Conservation (phyloP, 2,329 filamentous ascomycete species). For the Colletotrichum filicis region DNA sequence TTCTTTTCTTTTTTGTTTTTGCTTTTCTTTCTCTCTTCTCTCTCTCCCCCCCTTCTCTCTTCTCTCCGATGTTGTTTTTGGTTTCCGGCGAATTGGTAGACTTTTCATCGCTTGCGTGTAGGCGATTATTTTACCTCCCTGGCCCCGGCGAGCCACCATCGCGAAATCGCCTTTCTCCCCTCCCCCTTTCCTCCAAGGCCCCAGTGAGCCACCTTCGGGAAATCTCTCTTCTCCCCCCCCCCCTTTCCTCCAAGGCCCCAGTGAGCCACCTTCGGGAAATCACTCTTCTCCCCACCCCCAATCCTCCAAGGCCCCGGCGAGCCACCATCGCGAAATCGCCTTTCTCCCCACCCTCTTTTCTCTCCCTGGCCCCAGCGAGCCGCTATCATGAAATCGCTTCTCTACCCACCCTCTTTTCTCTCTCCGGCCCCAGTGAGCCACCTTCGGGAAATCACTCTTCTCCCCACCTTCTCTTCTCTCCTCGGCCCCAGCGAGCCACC, state of each 20-base stretch:
- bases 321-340: neutral
- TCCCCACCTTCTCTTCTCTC: neutral
- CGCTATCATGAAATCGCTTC: neutral
- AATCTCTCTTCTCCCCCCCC: neutral
- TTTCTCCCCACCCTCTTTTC: neutral
- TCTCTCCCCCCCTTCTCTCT: neutral
- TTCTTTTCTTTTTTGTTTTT: neutral
- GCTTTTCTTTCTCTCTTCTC: neutral
- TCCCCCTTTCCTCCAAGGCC: neutral
- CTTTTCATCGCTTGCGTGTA: neutral
- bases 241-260: neutral
- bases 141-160: neutral
- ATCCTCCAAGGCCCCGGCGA: constrained; percentile 4
- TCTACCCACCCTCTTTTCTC: neutral
- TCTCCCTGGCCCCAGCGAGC: neutral
- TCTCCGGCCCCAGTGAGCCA: neutral
- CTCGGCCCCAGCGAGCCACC: neutral
- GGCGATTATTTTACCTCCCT: neutral
- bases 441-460: neutral
- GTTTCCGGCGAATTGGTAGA: neutral
- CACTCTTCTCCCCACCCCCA: neutral
- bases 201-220: neutral
- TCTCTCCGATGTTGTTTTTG: neutral
- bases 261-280: neutral
- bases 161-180: neutral